Evolutionary conservation across 2,329 filamentous ascomycete species (phyloP).

Genomic region (Hypoxylon sp.): DNA sequence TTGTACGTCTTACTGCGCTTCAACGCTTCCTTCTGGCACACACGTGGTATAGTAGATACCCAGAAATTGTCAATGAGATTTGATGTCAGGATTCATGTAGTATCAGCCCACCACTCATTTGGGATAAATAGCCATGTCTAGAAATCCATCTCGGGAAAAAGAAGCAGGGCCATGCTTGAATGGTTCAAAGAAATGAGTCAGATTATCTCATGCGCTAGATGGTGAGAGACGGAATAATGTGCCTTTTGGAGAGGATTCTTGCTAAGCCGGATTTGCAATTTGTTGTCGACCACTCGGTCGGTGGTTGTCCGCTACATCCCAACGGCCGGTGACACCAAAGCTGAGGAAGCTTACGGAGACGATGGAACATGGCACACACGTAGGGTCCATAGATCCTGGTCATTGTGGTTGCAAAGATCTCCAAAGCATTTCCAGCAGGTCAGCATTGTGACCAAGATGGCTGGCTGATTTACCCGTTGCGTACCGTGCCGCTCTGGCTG

Average conservation of each 20-base stretch:
- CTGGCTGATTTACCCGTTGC: conserved; percentile 42
- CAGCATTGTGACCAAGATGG: conserved; percentile 30
- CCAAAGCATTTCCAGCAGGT: conserved; percentile 43
- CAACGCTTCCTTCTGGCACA: conserved; percentile 24
- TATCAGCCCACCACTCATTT: conserved; percentile 42
- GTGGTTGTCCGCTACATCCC: conserved; percentile 30
- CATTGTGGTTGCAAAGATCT: conserved; percentile 49
- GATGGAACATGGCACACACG: conserved; percentile 46
- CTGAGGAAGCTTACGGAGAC: conserved; percentile 42
- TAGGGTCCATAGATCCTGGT: conserved; percentile 43
- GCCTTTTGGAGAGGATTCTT: conserved; percentile 21
- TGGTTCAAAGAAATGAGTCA: conserved; percentile 18
- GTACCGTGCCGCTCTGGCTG: conserved; percentile 35
- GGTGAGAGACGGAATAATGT: conserved; percentile 17
- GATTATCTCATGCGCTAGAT: conserved; percentile 12
- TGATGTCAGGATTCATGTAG: conserved; percentile 29
- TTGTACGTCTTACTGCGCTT: conserved; percentile 20
- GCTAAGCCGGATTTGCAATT: conserved; percentile 16
- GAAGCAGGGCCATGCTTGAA: conserved; percentile 22
- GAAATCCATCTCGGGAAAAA: conserved; percentile 37
- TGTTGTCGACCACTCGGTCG: conserved; percentile 26
- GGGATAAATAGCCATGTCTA: conserved; percentile 41
- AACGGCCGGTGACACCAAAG: conserved; percentile 4
- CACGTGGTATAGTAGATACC: conserved; percentile 33
- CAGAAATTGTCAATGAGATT: conserved; percentile 21